Base-by-base conservation (phyloP, 306 rosid genomes). In the Begonia masoniana region DNA sequence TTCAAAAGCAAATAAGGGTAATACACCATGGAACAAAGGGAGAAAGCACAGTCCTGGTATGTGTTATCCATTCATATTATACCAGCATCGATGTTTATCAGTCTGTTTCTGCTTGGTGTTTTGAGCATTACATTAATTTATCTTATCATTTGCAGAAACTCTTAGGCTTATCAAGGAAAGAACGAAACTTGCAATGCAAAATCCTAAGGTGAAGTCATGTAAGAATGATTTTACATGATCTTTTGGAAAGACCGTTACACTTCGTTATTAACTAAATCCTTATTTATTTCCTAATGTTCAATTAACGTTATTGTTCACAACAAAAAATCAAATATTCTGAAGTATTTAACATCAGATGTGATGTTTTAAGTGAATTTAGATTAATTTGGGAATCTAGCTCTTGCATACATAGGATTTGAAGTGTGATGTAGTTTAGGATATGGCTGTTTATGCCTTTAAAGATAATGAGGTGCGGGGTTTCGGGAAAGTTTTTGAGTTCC, bases 171-270 rank as follows among this genome's bases (percentile, higher is more conserved):
- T 92, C 73, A 78, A 26, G 75, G 95, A 92, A 74, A 78, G 93
- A 76, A 92, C 99, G 71, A 74, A 74, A 76, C 76, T 86, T 49
- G 96, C 99, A 10, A 92, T 92, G 96, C 96, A 87, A 96, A 67
- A 79, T 82, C 96, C 99, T 81, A 92, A 92, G 99, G 99, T 92
- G 96, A 92, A 79, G 96, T 87, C 99, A 78, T 83, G 96, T 83
- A 92, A 92, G 95, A 78, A 71, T 77, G 53, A 69, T 41, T 73
- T 68, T 62, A 75, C 62, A 61, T 68, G 72, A 74, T 71, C 61
- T 46, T 53, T 56, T 50, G 62, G 54, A 41, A 41, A 65, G 53
- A 59, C 64, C 70, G 62, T 58, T 52, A 47, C 46, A 31, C 39
- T 31, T 31, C 9, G 39, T 5, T 31, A 31, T 31, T 31, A 31